Base-by-base conservation (phyloP, 2,329 filamentous ascomycete genomes). In the Xylaria sp. region DNA sequence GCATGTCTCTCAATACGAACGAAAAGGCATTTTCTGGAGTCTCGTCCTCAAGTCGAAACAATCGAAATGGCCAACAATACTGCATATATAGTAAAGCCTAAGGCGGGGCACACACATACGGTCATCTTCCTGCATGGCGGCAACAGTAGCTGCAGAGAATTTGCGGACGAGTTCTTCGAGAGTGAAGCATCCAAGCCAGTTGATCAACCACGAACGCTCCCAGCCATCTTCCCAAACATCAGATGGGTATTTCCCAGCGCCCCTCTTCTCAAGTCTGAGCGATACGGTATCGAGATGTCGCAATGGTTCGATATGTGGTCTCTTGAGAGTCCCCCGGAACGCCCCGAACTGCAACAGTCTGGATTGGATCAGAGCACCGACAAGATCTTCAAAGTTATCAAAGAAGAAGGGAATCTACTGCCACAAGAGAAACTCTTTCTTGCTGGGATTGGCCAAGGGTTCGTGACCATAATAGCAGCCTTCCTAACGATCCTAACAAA, bases 291-390 rank as follows among this genome's bases (percentile, higher is more conserved):
- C 12, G 25, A 62, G 0, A 72, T 76, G 58, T 73, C 73, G 2
- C 77, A 79, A 37, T 80, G 77, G 78, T 80, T 80, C 55, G 78
- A 79, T 83, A 85, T 66, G 84, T 83, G 56, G 87, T 87, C 87
- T 76, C 70, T 86, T 81, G 46, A 89, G 78, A 67, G 86, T 79
- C 67, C 84, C 79, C 65, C 86, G 79, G 73, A 75, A 25, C 48
- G 25, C 1, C 44, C 62, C 1, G 72, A 76, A 56, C 63, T 77
- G 0, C 77, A 80, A 52, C 44, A 58, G 8, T 52, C 58, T 3
- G 75, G 76, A 0, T 69, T 80, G 7, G 52, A 52, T 6, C n/a
- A 70, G 2, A 78, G 76, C 58, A 59, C 76, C 31, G 34, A 65
- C 9, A 48, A 28, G 15, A 50, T 80, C 4, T 44, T 70, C 25